Evolutionary conservation across 208 protist genomes (phyloP), one percentile per base, ranked within the genome.

Genomic region (Leptomonas seymouri): DNA sequence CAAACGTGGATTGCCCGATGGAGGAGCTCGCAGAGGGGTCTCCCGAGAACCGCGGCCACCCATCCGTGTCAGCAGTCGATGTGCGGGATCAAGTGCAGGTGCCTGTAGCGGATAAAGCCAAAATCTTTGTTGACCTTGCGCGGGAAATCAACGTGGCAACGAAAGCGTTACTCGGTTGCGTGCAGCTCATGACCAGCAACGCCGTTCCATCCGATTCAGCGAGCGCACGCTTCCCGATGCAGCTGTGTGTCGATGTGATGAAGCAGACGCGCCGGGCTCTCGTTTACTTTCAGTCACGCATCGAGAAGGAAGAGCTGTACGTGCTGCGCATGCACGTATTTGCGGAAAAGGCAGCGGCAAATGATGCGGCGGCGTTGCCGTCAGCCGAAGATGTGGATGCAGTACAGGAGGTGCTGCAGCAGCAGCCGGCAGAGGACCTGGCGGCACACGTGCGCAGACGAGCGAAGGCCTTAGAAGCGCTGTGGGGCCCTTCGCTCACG

Each of bases 241-340:
- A 92, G 76, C 60, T 95, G 25, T 88, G 80, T 48, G 71, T 90
- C 30, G 82, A 95, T 68, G 77, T 82, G 30, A 74, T 93, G 41
- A 80, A 81, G 64, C 86, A 93, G 61, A 79, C 85, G 21, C 81
- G 86, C n/a, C 81, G 81, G 23, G 79, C 77, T 39, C 76, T 84
- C 23, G 16, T 82, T 30, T 67, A 82, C 49, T 88, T 95, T 67
- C 64, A 85, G 28, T 64, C 71, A 18, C 67, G 65, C 28, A 39
- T 93, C 20, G 67, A 79, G 56, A 73, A 62, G 57, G 81, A 82
- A 50, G 76, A 79, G 56, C 23, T 60, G n/a, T 48, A 36, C 23
- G 31, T 63, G 27, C 63, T 81, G 39, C 54, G 61, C 18, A 34
- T 18, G 16, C 49, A 53, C 53, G 21, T 76, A 45, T 25, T 61